A percentile compares a stretch with the other conserved stretches of the same genome.
phyloP scores from a whole-genome alignment of 2,329 filamentous ascomycete species.

The Beauveria pseudobassiana region DNA sequence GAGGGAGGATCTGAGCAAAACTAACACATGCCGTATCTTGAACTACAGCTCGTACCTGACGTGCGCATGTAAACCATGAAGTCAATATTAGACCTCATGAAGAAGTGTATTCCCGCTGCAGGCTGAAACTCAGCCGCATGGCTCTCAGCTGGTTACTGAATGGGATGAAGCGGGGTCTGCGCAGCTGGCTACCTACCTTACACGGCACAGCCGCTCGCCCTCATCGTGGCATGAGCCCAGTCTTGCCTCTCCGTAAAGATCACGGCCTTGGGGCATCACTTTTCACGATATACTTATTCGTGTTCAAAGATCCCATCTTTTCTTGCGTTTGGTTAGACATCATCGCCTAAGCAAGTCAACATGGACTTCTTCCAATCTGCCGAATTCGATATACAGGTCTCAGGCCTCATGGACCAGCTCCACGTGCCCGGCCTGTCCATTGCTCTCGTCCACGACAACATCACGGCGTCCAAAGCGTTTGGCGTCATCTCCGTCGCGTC shows the following conservation, averaged over 20 bases:
- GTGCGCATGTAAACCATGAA: too few species aligned
- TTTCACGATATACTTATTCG: neutral
- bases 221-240: neutral
- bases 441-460: slow-evolving; percentile 1
- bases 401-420: slow-evolving; percentile 2
- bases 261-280: neutral
- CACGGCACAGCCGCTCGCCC: neutral
- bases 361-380: slow-evolving; percentile 5
- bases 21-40: too few species aligned
- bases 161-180: neutral
- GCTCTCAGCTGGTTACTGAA: neutral
- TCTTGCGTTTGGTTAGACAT: too few species aligned
- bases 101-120: too few species aligned
- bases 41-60: too few species aligned
- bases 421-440: slow-evolving; percentile 4
- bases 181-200: neutral
- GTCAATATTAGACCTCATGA: too few species aligned
- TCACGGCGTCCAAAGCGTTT: neutral
- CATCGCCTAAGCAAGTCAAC: neutral
- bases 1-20: too few species aligned
- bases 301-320: too few species aligned
- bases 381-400: neutral
- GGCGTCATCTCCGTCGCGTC: neutral
- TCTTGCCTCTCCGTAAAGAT: neutral
- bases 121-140: neutral